Base-by-base conservation (phyloP, 2,329 filamentous ascomycete species). In the Pseudophaeomoniella oleicola region DNA sequence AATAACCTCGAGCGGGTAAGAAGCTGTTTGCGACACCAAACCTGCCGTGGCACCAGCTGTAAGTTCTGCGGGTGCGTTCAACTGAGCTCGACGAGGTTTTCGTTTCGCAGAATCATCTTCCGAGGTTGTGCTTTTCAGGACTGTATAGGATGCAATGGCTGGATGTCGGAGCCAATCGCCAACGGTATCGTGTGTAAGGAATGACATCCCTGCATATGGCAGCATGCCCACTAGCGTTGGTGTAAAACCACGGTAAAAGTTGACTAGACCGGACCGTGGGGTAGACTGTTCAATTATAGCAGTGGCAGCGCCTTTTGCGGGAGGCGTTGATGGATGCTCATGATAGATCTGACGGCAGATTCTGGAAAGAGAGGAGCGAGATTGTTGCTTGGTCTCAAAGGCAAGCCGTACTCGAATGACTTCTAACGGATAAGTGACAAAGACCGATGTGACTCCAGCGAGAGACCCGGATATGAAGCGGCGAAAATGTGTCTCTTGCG, bases 381-480 rank as follows among this genome's bases (percentile, higher is more conserved):
- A 69, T 32, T 83, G 70, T 19, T 69, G 69, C 49, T 82, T 87
- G 3, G 90, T 98, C 63, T 98, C 90, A 50, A 94, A 98, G 0
- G 90, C 90, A 19, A 98, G 62, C 11, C 90, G 82, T 38, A 98
- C 90, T 27, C 90, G 72, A 36, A 96, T 81, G 11, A 98, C 76
- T 59, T 98, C 90, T 4, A 98, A 64, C 0, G 90, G 90, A 49
- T 98, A 98, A 18, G 90, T 96, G 60, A 88, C 84, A 59, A 96
- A 93, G 36, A 98, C 90, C 4, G 82, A 90, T 1, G 86, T 84
- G 42, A 92, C 78, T 39, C 90, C 88, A 9, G 63, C 62, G 42
- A 64, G 39, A 33, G 59, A 63, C 14, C 60, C 62, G 5, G 60
- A 62, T 12, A 60, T 46, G 37, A 63, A 48, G 9, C 90, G 74